These are phyloP conservation scores for Elsinoe batatas DNA, from an alignment of 2,329 filamentous ascomycete genomes.

Conservation along the genomic window DNA sequence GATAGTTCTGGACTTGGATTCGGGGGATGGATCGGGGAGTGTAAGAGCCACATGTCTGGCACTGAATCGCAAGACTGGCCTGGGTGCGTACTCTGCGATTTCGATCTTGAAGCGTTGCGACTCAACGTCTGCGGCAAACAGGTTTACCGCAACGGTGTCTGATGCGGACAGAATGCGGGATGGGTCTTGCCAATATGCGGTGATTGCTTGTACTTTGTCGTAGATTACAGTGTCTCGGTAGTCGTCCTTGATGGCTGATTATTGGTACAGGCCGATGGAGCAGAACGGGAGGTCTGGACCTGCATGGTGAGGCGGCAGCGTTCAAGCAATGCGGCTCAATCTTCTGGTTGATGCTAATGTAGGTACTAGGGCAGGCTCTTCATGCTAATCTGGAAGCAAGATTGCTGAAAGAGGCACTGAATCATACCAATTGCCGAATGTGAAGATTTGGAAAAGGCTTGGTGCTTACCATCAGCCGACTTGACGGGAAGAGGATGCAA, in stretches of 20 bases:
- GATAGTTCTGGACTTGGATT: background rate
- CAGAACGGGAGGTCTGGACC: background rate
- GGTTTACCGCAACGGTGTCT: slow-evolving; percentile 2
- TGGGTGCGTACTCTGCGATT: background rate
- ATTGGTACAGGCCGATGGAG: background rate
- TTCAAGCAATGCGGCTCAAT: slow-evolving; percentile 4
- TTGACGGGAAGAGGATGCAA: background rate
- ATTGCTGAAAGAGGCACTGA: background rate
- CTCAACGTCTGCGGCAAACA: background rate
- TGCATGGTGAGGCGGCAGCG: background rate
- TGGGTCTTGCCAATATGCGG: background rate
- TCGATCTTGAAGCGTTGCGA: background rate
- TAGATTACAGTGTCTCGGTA: slow-evolving; percentile 5
- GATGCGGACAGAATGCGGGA: background rate
- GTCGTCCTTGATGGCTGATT: background rate
- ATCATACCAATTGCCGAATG: background rate
- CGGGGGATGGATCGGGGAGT: background rate
- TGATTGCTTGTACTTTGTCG: background rate
- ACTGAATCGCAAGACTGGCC: background rate
- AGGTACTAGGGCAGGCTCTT: background rate
- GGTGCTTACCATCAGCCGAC: background rate
- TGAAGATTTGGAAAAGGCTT: background rate
- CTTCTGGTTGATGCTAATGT: background rate
- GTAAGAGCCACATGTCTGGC: background rate
- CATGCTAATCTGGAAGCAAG: background rate